Base-by-base conservation (phyloP, 2,329 filamentous ascomycete genomes). In the Arthrobotrys sphaeroides region DNA sequence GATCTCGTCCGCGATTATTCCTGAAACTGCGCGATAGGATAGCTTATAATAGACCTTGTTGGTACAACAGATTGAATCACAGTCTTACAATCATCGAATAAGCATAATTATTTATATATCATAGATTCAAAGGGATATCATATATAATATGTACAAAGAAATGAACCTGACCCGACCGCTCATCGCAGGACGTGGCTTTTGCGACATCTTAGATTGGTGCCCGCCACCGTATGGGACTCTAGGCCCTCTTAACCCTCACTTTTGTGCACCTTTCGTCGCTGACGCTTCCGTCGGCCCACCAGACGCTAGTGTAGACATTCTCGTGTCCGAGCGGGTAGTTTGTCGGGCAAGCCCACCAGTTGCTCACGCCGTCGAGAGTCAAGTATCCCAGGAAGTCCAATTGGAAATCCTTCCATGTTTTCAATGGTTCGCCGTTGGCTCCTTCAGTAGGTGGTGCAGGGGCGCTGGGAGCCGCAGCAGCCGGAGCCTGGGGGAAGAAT, bases 211-310 rank as follows among this genome's bases (percentile, higher is more conserved):
- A n/a, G n/a, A n/a, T n/a, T n/a, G n/a, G n/a, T n/a, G n/a, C n/a
- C n/a, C n/a, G n/a, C n/a, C n/a, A n/a, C n/a, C n/a, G n/a, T n/a
- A n/a, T n/a, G n/a, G 26, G n/a, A 33, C 1, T 33, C 18, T 40
- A 72, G 16, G 47, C 67, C 24, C 69, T 66, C 42, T 49, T 59
- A 36, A 74, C 62, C 57, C 64, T 68, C n/a, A 74, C 62, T 22
- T 47, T 36, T 7, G 53, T 40, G 55, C 70, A 74, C 16, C 57
- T 62, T 4, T 68, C 62, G 18, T 74, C 70, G 20, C 55, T 68
- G 20, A 74, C 70, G 18, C 28, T 36, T 12, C 70, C 70, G 5
- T 74, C 55, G 2, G 70, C 62, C 70, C 70, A 74, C 70, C 70
- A 74, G 22, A 74, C 22, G 18, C 62, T 74, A n/a, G 57, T 62